Evolutionary conservation across 768 basidiomycete species (phyloP), one percentile per base, ranked within the genome.

Genomic region (Lentinula boryana): DNA sequence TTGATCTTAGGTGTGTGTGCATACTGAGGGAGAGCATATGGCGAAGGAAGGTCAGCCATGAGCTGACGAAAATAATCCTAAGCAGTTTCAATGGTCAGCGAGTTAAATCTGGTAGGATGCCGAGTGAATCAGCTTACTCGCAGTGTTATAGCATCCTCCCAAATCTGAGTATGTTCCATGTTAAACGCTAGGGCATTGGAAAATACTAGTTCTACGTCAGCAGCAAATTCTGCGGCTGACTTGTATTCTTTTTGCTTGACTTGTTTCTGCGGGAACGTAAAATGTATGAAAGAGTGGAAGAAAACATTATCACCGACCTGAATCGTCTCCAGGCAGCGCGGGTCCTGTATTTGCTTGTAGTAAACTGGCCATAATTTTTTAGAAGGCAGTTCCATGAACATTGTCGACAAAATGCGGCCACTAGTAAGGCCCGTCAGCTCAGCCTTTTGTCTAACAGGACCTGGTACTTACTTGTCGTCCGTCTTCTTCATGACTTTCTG

Each of bases 101-200:
- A 38, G 2, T 12, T 31, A 2, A 1, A 62, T 35, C 21, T 13
- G 38, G 31, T 15, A 52, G 2, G 4, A 40, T 8, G 21, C 15
- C 15, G 54, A 59, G 44, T 27, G 27, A 51, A 8, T 5, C 38
- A 53, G 74, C 80, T 38, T 70, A 91, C 91, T 66, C 85, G 78
- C 27, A 94, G 80, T 3, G 76, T 71, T 18, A 79, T 69, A 18
- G 92, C 91, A 66, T 92, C 90, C 65, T 90, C 85, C 87, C 89
- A 93, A 32, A 94, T 90, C 59, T 74, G 80, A 31, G 88, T 91
- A 68, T 89, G 85, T 32, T 96, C 94, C 68, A 84, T 86, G 66
- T 98, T 98, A 75, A 95, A 98, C 60, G 81, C 74, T 70, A 92
- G 78, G 9, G 94, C 95, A 69, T 98, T 98, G 6, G 85, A 82